These are phyloP conservation scores for Nitzschia sp. DNA, from an alignment of 108 stramenopile species.

Conservation along the genomic window DNA sequence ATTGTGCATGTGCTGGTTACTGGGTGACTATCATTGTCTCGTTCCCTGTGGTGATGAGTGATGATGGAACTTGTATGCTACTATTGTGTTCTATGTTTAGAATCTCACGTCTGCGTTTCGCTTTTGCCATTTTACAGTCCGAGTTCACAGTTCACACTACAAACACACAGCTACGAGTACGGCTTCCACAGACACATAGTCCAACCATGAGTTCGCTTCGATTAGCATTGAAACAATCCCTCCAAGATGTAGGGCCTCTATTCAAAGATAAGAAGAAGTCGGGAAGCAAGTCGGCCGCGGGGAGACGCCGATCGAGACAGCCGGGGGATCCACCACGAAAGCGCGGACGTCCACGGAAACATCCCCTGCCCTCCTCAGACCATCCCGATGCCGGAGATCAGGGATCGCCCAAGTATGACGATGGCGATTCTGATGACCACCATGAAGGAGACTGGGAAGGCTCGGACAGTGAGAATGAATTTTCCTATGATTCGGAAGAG, in stretches of 20 bases:
- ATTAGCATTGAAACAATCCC: conserved; percentile 81
- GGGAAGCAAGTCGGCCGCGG: conserved; percentile 3
- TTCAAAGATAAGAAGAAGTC: conserved; percentile 18
- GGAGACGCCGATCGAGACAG: background rate
- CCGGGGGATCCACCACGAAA: conserved; percentile 37
- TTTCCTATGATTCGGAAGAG: conserved; percentile 34
- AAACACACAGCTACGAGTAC: too few species aligned
- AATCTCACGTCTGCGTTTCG: too few species aligned
- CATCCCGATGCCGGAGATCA: background rate
- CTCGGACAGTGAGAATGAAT: conserved; percentile 46
- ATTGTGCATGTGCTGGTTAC: too few species aligned
- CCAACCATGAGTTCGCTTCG: conserved; percentile 80
- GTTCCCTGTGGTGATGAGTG: too few species aligned
- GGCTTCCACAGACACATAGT: too few species aligned
- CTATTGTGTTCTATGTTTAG: too few species aligned
- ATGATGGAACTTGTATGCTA: too few species aligned
- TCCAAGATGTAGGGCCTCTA: conserved; percentile 58
- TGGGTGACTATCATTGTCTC: too few species aligned
- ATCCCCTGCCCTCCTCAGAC: conserved; percentile 11
- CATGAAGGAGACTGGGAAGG: conserved; percentile 42
- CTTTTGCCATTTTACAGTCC: too few species aligned
- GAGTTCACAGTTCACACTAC: too few species aligned
- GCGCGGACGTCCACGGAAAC: conserved; percentile 46
- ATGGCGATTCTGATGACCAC: conserved; percentile 25
- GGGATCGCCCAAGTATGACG: conserved; percentile 14